A percentile compares a stretch with the other conserved stretches of the same genome.
phyloP scores from a whole-genome alignment of 1,284 basidiomycete species.

The Ceratobasidium sp. region DNA sequence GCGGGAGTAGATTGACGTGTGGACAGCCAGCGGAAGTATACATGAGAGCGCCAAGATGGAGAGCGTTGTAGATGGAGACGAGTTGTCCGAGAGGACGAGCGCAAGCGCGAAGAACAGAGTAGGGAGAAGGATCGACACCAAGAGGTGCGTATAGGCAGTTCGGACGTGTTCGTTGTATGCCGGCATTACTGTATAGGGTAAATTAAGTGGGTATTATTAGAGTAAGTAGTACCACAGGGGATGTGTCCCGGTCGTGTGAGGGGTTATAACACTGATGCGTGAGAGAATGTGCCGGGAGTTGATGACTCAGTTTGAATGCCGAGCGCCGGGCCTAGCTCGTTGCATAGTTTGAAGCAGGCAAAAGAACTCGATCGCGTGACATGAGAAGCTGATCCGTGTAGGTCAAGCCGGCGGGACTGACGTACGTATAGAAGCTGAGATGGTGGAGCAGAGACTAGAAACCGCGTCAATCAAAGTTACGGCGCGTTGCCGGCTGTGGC shows the following conservation, averaged over 20 bases:
- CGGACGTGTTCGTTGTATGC: constrained; percentile 2
- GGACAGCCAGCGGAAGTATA: constrained; percentile 3
- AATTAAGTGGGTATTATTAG: constrained; percentile 7
- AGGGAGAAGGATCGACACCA: constrained; percentile 5
- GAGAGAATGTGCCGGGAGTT: constrained; percentile 7
- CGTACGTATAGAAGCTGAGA: neutral
- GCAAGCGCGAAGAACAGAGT: neutral
- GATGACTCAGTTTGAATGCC: constrained; percentile 27
- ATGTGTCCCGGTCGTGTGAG: neutral
- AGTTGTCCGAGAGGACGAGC: neutral
- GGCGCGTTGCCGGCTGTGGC: too few relatives aligned
- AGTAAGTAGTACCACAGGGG: neutral
- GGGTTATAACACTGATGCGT: neutral
- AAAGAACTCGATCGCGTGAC: constrained; percentile 19
- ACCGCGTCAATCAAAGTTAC: neutral
- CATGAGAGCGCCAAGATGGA: neutral
- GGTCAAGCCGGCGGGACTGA: neutral
- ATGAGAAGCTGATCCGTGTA: constrained; percentile 20
- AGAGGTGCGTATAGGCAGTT: neutral
- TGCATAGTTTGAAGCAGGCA: neutral
- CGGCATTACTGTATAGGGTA: neutral
- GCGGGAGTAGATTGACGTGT: constrained; percentile 3
- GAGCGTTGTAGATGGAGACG: neutral
- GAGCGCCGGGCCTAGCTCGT: neutral
- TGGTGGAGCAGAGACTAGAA: neutral